Evolutionary conservation across 1,139 yeast species (phyloP), one percentile per base, ranked within the genome.

Genomic region (Lodderomyces pseudojiufengensis): DNA sequence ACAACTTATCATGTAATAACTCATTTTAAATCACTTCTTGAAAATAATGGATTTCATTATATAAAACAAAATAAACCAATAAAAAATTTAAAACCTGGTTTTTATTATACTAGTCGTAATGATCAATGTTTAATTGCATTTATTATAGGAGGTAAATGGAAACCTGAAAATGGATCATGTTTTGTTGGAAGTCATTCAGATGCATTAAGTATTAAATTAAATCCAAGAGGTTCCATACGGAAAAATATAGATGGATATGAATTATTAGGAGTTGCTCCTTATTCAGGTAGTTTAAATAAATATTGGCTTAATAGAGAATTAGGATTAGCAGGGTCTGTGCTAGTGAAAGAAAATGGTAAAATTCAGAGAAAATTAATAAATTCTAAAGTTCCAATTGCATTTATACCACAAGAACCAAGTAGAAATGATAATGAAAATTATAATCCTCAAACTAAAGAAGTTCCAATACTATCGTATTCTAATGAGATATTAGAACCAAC

Each of bases 241-340:
- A 70, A 71, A 44, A 48, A 54, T 8, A 70, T 75, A 9, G 80
- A 77, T 27, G 84, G 85, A 8, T 80, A 74, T 54, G 80, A 78
- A 36, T 52, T 76, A 26, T 59, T 80, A 26, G 85, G 84, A 1
- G 84, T 79, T 12, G 83, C 85, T 1, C 81, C 82, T 3, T 80
- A 80, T 51, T 76, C 81, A 12, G 83, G 84, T 20, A 73, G 78
- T 1, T 57, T 79, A 46, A 65, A 68, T 30, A 64, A 68, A 15
- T 50, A 68, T 20, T 78, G 86, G 84, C 68, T 77, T 54, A 84
- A 79, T 53, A 65, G 87, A 56, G 87, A 80, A 52, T 66, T 80
- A 44, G 84, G 84, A 30, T 52, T 80, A 38, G 86, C 82, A 35
- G 87, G 87, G 22, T 63, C 79, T 38, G 63, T 80, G 13, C 56